A percentile compares a stretch with the other conserved stretches of the same genome.
Evolutionary conservation across 352 stramenopile species (phyloP).

Genomic region (Phytopythium oedochilum): DNA sequence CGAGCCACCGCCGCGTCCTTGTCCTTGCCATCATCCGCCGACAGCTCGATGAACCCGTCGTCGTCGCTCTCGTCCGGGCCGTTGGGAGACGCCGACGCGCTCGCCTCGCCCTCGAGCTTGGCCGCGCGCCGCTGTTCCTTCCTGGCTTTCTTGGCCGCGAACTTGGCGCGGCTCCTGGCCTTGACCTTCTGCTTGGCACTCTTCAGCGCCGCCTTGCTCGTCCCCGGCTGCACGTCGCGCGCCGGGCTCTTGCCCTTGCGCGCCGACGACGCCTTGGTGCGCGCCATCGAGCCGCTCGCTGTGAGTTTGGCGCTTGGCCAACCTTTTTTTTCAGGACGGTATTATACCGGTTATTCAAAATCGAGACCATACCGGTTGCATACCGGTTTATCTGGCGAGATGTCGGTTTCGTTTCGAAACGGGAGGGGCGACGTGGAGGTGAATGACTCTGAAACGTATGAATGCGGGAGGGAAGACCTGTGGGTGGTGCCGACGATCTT

Average conservation of each 20-base stretch:
- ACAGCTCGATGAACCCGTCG: constrained; percentile 55
- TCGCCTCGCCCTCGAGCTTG: constrained; percentile 2
- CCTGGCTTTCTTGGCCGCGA: constrained; percentile 48
- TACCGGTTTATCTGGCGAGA: neutral
- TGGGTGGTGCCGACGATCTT: neutral
- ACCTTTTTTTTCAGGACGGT: neutral
- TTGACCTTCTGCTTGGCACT: constrained; percentile 58
- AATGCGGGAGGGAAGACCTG: constrained; percentile 14
- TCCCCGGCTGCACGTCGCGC: constrained; percentile 26
- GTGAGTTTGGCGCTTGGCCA: neutral
- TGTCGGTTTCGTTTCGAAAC: neutral
- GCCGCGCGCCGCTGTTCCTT: constrained; percentile 32
- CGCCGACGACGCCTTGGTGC: constrained; percentile 25
- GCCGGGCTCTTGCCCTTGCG: constrained; percentile 23
- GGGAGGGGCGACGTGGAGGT: constrained; percentile 10
- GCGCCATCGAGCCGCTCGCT: constrained; percentile 27
- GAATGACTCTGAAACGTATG: neutral
- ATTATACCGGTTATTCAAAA: constrained; percentile 4
- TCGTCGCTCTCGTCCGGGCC: constrained; percentile 19
- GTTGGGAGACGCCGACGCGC: constrained; percentile 6
- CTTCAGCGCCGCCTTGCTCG: constrained; percentile 35
- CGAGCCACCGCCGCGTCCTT: neutral
- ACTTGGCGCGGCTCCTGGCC: constrained; percentile 47
- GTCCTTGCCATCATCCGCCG: constrained; percentile 7
- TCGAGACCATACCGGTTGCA: neutral